These are phyloP conservation scores for Debaryomycetaceae sp. DNA, from an alignment of 1,139 yeast species.

Conservation along the genomic window DNA sequence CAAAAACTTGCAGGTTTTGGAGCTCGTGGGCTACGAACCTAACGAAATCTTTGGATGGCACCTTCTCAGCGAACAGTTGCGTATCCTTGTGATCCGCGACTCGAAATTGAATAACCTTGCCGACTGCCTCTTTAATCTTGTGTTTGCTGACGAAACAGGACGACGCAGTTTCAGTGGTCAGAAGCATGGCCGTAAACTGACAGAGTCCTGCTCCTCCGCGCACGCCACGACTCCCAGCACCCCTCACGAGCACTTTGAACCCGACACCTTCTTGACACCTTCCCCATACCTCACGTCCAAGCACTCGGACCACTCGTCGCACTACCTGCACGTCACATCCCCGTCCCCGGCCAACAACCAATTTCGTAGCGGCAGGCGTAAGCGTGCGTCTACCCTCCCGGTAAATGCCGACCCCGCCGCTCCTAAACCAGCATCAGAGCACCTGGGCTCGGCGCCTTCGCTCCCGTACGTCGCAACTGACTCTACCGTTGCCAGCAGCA, in stretches of 20 bases:
- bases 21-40: constrained; percentile 49
- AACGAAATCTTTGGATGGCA: constrained; percentile 62
- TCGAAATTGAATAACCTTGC: constrained; percentile 39
- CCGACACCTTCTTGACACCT: background rate
- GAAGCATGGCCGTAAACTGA: constrained; percentile 10
- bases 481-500: constrained; percentile 5
- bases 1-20: constrained; percentile 52
- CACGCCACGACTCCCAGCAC: constrained; percentile 3
- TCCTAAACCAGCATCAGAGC: too few species aligned
- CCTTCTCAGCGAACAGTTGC: constrained; percentile 40
- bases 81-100: constrained; percentile 44
- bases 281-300: background rate
- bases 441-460: constrained; percentile 17
- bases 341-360: constrained; percentile 6
- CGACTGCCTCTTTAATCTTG: constrained; percentile 40
- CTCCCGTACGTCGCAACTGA: constrained; percentile 13
- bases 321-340: background rate
- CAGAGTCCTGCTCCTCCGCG: constrained; percentile 3
- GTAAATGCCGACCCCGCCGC: background rate
- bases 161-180: constrained; percentile 27
- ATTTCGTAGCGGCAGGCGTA: constrained; percentile 16
- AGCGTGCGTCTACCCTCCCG: constrained; percentile 14
- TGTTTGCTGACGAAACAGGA: constrained; percentile 44
- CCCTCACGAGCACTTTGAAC: background rate
- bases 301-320: background rate